Evolutionary conservation across 2,329 filamentous ascomycete genomes (phyloP), one percentile per base, ranked within the genome.

Genomic region (Epichloe sp.): DNA sequence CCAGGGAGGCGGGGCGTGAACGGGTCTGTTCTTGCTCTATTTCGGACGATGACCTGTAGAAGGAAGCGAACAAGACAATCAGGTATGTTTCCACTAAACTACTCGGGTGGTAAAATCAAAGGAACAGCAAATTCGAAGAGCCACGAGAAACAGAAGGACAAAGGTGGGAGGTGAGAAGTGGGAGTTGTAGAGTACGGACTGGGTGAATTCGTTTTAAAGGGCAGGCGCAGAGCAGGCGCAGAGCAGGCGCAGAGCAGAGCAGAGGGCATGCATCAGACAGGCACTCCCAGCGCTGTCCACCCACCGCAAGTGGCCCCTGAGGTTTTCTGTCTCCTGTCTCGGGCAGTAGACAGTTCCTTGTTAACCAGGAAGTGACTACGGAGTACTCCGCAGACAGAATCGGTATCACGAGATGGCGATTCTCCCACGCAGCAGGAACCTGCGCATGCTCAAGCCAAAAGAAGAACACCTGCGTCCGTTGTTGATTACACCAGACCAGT

Each of bases 61-160:
- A 26, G 26, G 42, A 46, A 34, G 40, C 17, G 44, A 48, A 17
- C n/a, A 21, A 44, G 41, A 47, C 34, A 49, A 40, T 48, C 46
- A 47, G 19, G 17, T 52, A 14, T 51, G 48, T 53, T 51, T 56
- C 49, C 34, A 48, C 52, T 55, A 55, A 40, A 23, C 53, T 55
- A 53, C 19, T 34, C 31, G 14, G 31, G 36, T 11, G 17, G 38
- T 19, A 46, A 26, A 17, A 21, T 15, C n/a, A 47, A 21, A 34
- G 12, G 34, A 26, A 50, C 21, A 19, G 51, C 23, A 8, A 42
- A 21, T 23, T 47, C 36, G 37, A 43, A 15, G 19, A 38, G 6
- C 8, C 14, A 10, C 21, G 42, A 44, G 43, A 19, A 37, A 14
- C 1, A 34, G 31, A 37, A 40, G 26, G 23, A 14, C 10, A 44